These are phyloP conservation scores for Talaromyces proteolyticus DNA, from an alignment of 495 filamentous ascomycete genomes.

Conservation along the genomic window DNA sequence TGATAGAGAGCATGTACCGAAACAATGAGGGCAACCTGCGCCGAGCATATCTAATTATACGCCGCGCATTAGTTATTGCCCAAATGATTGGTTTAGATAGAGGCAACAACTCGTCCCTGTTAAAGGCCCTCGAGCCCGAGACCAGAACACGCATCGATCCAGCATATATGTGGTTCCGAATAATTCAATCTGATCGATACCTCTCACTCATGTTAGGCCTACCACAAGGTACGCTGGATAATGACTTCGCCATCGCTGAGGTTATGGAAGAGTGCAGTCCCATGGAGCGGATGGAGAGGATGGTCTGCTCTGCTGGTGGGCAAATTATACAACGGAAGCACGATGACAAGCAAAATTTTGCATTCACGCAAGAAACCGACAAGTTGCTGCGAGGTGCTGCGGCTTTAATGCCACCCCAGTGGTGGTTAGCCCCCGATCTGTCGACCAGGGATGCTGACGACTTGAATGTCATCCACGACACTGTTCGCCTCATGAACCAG, in stretches of 20 bases:
- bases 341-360: slow-evolving; percentile 8
- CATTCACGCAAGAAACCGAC: slow-evolving; percentile 32
- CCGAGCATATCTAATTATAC: slow-evolving; percentile 30
- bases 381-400: slow-evolving; percentile 31
- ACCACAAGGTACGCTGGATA: slow-evolving; percentile 29
- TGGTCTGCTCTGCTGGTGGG: slow-evolving; percentile 19
- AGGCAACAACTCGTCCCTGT: slow-evolving; percentile 10
- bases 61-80: slow-evolving; percentile 25
- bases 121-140: slow-evolving; percentile 11
- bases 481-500: too few species aligned
- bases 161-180: slow-evolving; percentile 8
- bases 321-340: slow-evolving; percentile 41
- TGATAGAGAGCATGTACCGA: slow-evolving; percentile 40
- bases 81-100: slow-evolving; percentile 19
- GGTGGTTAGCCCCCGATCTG: too few species aligned
- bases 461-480: too few species aligned
- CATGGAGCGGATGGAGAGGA: slow-evolving; percentile 18
- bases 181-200: slow-evolving; percentile 26
- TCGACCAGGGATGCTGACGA: too few species aligned
- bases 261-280: slow-evolving; percentile 9
- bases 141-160: slow-evolving; percentile 9
- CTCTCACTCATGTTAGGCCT: slow-evolving; percentile 39
- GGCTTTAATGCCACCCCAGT: slow-evolving; percentile 26
- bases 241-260: slow-evolving; percentile 13
- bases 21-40: slow-evolving; percentile 39